These are phyloP conservation scores for Blastobotrys raffinosifermentans DNA, from an alignment of 1,139 yeast genomes.

Conservation along the genomic window DNA sequence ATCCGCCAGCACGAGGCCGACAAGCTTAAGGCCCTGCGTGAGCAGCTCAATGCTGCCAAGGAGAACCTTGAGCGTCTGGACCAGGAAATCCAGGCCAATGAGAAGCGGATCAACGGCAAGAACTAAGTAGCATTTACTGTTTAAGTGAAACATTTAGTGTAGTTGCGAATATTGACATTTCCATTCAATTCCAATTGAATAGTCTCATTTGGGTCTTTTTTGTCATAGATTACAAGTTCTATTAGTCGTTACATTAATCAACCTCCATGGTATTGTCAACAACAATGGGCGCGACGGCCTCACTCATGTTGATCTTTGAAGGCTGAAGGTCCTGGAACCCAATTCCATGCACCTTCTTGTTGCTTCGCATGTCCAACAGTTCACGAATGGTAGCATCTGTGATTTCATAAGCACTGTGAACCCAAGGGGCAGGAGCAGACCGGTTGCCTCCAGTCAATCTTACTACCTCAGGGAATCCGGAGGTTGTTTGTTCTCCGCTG, in stretches of 20 bases:
- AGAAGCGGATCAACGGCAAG: slow-evolving; percentile 31
- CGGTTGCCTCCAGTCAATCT: slow-evolving; percentile 75
- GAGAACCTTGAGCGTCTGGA: slow-evolving; percentile 24
- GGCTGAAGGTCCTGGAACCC: slow-evolving; percentile 28
- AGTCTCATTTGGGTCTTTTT: not conserved
- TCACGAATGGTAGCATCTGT: slow-evolving; percentile 26
- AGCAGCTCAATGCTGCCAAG: slow-evolving; percentile 20
- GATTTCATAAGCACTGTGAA: slow-evolving; percentile 56
- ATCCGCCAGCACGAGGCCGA: slow-evolving; percentile 60
- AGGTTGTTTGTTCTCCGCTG: slow-evolving; percentile 36
- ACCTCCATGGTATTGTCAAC: slow-evolving; percentile 5
- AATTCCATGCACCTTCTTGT: slow-evolving; percentile 23
- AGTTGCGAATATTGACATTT: not conserved
- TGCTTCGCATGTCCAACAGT: slow-evolving; percentile 22
- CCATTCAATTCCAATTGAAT: not conserved
- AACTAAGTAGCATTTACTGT: not conserved
- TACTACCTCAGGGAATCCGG: slow-evolving; percentile 53
- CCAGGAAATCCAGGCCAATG: slow-evolving; percentile 24
- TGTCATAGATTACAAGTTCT: not conserved
- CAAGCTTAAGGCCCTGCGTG: slow-evolving; percentile 47
- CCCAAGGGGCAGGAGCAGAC: slow-evolving; percentile 72
- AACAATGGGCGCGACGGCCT: slow-evolving; percentile 10
- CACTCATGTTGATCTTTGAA: slow-evolving; percentile 17
- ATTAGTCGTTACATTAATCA: not conserved
- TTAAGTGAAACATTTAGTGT: not conserved